Evolutionary conservation across 2,329 filamentous ascomycete genomes (phyloP), one percentile per base, ranked within the genome.

Genomic region (Paecilomyces formosus): DNA sequence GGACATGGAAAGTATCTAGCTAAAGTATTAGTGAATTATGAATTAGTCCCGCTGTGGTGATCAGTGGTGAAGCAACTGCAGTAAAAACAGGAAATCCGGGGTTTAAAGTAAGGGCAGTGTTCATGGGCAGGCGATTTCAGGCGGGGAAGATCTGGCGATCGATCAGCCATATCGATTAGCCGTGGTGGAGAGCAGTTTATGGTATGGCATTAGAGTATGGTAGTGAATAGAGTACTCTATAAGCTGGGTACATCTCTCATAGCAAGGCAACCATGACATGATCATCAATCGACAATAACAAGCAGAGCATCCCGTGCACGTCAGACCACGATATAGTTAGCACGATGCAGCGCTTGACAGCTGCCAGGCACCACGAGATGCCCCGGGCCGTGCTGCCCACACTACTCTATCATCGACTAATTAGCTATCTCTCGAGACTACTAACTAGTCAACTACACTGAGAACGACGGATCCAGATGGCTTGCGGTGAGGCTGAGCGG

Each of bases 101-200:
- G 50, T 9, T 52, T 31, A 31, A 52, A 52, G 50, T 52, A 52
- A n/a, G 21, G 50, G 15, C n/a, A 52, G 11, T 3, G 5, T 26
- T 11, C 13, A 52, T 24, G 11, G 39, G 7, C 18, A 18, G n/a
- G 21, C 9, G 13, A 24, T 26, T 12, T 3, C 50, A n/a, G 22
- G 50, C 21, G 50, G 50, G 50, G 50, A 11, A 52, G 50, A 52
- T 52, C 30, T 57, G 30, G 26, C 22, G 22, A 35, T 50, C 18
- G 53, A 55, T 59, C 33, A 61, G 59, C 49, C 59, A 57, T 24
- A 61, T 59, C 15, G 57, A 61, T 61, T 57, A 61, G 39, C 59
- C 59, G 59, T 52, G 50, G 50, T 21, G 39, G 39, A 45, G 39
- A 45, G 39, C 6, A 52, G 50, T 13, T 24, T 12, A 24, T 52